Evolutionary conservation across 768 basidiomycete genomes (phyloP), one percentile per base, ranked within the genome.

Genomic region (Dacryopinax spathularia): DNA sequence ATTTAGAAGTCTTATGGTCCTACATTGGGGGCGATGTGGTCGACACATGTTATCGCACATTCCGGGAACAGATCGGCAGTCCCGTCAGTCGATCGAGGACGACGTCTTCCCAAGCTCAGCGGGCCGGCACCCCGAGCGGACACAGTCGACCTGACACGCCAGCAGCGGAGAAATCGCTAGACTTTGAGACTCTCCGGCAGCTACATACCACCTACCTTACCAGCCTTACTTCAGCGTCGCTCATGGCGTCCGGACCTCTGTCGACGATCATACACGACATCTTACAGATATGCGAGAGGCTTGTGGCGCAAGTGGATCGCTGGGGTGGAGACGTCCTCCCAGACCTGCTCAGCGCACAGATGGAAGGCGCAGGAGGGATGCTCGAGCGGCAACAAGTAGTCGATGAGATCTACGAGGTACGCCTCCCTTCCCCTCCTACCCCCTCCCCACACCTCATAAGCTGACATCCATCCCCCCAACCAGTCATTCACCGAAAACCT

Each of bases 251-350:
- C 67, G 71, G 81, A 0, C 73, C 78, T 2, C 74, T 90, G 20
- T 82, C 86, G 5, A 73, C 80, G 1, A 81, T 84, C 39, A 75
- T 93, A 36, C 83, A 84, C 18, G 79, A 83, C 33, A 84, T 94
- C 63, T 77, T 95, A 60, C 89, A 91, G 67, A 78, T 87, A 9
- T 94, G 91, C 71, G 91, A 90, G 70, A 80, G 84, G 9, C 90
- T 95, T 70, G 87, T 86, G n/a, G 90, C 84, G 6, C 84, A 91
- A 66, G 82, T 94, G 0, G 92, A 94, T 73, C 77, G 91, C 61
- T 96, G 92, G 92, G 91, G 90, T 13, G 91, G 91, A 0, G 90
- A 94, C 70, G 83, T 94, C 9, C 76, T 94, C 1, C 92, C 92
- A 13, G 89, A 86, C 0, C 77, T 94, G 48, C 73, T 94, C 37